These are phyloP conservation scores for Botryococcus braunii DNA, from an alignment of 163 green algal species.

Conservation along the genomic window DNA sequence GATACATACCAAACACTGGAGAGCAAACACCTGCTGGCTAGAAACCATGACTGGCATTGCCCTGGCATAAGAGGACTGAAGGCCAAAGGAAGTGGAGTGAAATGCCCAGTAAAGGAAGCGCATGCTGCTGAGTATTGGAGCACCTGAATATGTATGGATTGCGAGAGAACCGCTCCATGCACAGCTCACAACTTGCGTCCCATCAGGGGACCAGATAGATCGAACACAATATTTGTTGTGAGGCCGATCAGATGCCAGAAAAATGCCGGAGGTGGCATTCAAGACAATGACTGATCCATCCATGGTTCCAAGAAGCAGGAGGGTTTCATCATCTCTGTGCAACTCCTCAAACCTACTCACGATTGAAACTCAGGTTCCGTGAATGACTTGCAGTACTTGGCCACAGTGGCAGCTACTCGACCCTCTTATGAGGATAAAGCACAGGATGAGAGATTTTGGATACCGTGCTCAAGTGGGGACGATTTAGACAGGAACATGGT, in stretches of 20 bases:
- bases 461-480: neutral
- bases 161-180: slow-evolving; percentile 22
- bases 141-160: slow-evolving; percentile 5
- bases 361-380: neutral
- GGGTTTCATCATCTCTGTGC: neutral
- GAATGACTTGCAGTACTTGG: neutral
- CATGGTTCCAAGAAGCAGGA: slow-evolving; percentile 36
- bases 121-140: neutral
- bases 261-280: slow-evolving; percentile 9
- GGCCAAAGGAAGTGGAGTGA: neutral
- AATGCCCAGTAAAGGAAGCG: neutral
- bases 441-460: neutral
- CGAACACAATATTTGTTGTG: slow-evolving; percentile 53
- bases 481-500: neutral
- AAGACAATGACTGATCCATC: slow-evolving; percentile 39
- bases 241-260: slow-evolving; percentile 9
- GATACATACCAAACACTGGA: no score
- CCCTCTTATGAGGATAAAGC: neutral
- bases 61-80: no score
- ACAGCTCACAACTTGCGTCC: slow-evolving; percentile 11
- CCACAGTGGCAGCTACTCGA: neutral
- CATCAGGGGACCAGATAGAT: slow-evolving; percentile 21
- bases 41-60: neutral
- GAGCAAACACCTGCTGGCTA: neutral
- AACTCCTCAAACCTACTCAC: neutral